Evolutionary conservation across 1,284 basidiomycete species (phyloP).

Genomic region (Cutaneotrichosporon sp.): DNA sequence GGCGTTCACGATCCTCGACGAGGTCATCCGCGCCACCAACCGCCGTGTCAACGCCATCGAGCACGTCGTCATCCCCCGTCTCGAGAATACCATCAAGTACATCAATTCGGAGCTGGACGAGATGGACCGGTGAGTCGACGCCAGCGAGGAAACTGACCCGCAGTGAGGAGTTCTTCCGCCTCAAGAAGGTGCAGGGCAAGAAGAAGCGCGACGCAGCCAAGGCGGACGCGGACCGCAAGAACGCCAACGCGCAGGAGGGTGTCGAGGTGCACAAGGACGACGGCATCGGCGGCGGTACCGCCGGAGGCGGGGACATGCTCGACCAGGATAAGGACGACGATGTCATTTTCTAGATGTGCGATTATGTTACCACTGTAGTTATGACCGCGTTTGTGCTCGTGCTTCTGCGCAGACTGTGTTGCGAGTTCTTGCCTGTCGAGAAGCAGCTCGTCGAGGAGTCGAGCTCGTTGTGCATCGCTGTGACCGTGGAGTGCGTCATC

Average conservation of each 20-base stretch:
- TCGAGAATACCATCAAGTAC: conserved; percentile 97
- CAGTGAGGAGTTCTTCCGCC: conserved; percentile 86
- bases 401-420: too few relatives aligned
- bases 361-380: not conserved
- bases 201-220: conserved; percentile 70
- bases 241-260: conserved; percentile 27
- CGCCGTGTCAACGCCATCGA: conserved; percentile 98
- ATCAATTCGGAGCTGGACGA: conserved; percentile 95
- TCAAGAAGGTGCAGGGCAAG: conserved; percentile 96
- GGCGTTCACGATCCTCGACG: conserved; percentile 97
- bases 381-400: too few relatives aligned
- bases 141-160: not conserved
- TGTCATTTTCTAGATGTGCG: conserved; percentile 70
- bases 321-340: conserved; percentile 77
- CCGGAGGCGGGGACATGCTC: conserved; percentile 59
- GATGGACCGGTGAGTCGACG: conserved; percentile 66
- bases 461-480: too few relatives aligned
- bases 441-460: too few relatives aligned
- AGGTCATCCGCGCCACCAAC: conserved; percentile 97
- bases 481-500: not conserved
- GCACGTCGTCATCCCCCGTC: conserved; percentile 89
- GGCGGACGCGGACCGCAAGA: conserved; percentile 27
- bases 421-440: too few relatives aligned
- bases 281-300: conserved; percentile 44
- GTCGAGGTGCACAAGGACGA: conserved; percentile 44